Evolutionary conservation across 257 asterid genomes (phyloP).

Genomic region (Ocimum tenuiflorum): DNA sequence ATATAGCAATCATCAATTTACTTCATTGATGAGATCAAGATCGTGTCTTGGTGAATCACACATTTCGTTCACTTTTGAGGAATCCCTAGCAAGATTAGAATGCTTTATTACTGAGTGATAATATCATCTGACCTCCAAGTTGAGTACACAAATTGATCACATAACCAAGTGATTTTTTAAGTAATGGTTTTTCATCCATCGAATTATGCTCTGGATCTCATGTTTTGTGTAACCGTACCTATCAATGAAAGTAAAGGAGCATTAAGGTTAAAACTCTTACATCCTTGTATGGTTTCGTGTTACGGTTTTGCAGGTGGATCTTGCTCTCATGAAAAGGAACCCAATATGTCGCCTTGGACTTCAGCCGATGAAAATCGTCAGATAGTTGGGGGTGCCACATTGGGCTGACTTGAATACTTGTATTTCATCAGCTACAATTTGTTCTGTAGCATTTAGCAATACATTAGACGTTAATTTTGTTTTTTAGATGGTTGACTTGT

Average conservation of each 20-base stretch:
- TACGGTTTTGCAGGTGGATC: slow-evolving; percentile 65
- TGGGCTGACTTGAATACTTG: background rate
- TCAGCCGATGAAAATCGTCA: background rate
- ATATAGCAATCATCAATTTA: background rate
- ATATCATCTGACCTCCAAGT: no score
- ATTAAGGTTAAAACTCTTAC: no score
- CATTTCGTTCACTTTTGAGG: background rate
- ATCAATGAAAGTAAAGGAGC: no score
- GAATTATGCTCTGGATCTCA: no score
- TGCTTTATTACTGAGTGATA: no score
- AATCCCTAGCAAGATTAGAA: background rate
- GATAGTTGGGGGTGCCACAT: background rate
- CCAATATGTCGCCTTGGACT: slow-evolving; percentile 78
- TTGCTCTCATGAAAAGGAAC: slow-evolving; percentile 67
- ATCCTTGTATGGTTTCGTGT: background rate
- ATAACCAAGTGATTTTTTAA: no score
- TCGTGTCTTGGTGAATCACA: background rate
- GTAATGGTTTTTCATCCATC: no score
- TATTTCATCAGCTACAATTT: background rate
- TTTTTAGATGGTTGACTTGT: background rate
- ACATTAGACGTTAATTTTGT: background rate
- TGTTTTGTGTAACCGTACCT: no score
- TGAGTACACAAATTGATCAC: no score
- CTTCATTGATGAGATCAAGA: background rate
- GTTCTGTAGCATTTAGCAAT: background rate